Base-by-base conservation (phyloP, 192 early-diverging fungal genomes). In the Backusella westeae region DNA sequence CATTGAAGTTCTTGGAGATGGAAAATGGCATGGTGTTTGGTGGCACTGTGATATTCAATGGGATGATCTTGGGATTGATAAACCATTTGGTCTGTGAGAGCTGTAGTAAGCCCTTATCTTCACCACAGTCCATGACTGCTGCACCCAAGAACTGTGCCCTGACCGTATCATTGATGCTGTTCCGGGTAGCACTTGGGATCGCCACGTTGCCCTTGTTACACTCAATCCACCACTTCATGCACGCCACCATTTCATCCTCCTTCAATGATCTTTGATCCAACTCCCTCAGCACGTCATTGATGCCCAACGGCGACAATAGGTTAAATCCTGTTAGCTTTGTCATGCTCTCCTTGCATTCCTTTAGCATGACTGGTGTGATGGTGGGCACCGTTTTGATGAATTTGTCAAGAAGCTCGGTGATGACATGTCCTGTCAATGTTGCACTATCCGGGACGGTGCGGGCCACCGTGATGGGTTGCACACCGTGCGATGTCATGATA, bases 221-320 rank as follows among this genome's bases (percentile, higher is more conserved):
- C 19, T 78, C 80, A 14, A 92, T 84, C 92, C 91, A 95, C 96
- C 96, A 97, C 74, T 88, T 86, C 76, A 97, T 78, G 59, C 93
- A 84, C 0, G 87, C 87, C 0, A 91, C 78, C 80, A 90, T 87
- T 78, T 97, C 93, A 1, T 75, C 69, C 26, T 78, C 77, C 9
- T 82, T 79, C 3, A 95, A 73, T 6, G 86, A 85, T 4, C 91
- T 76, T 53, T 75, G 85, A 34, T 83, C 78, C 0, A 97, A 78
- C 73, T 97, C 95, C 4, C 52, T 63, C 12, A 91, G 74, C 0
- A 96, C 83, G 78, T 97, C 96, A 0, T 79, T 65, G 21, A 95
- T 78, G 0, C 83, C 79, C 21, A 96, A 49, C 1, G 78, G 75
- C 26, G 82, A 78, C 4, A 96, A 70, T 34, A 87, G 38, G 0